Evolutionary conservation across 768 basidiomycete species (phyloP).

Genomic region (Mycena vitilis): DNA sequence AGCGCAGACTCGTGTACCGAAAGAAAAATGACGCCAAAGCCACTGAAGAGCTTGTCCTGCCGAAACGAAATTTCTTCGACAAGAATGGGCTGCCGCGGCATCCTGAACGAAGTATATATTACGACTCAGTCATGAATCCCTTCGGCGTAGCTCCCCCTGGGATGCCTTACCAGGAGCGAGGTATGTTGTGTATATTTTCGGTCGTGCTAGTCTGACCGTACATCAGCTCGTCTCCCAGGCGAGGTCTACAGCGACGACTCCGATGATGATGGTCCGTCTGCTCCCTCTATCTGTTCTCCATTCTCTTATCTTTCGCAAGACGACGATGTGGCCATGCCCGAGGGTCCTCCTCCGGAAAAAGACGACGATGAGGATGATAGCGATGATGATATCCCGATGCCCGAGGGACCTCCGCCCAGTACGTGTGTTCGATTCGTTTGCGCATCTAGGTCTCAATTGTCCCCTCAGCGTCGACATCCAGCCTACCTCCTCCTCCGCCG

Average conservation of each 20-base stretch:
- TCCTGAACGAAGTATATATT: constrained; percentile 94
- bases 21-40: constrained; percentile 57
- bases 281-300: background rate
- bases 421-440: background rate
- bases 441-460: background rate
- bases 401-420: constrained; percentile 79
- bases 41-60: constrained; percentile 52
- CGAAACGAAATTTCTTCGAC: constrained; percentile 78
- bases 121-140: constrained; percentile 93
- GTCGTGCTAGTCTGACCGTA: constrained; percentile 17
- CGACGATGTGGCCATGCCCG: constrained; percentile 75
- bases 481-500: constrained; percentile 31
- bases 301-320: constrained; percentile 38
- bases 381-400: constrained; percentile 92
- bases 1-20: constrained; percentile 85
- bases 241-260: constrained; percentile 70
- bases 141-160: constrained; percentile 95
- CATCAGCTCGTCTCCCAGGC: constrained; percentile 67
- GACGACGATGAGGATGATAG: constrained; percentile 61
- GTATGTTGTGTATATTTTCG: constrained; percentile 59
- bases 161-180: constrained; percentile 92
- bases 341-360: constrained; percentile 69
- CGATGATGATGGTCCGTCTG: constrained; percentile 57
- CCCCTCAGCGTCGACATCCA: constrained; percentile 15
- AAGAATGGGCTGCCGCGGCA: constrained; percentile 88